Evolutionary conservation across 345 rosid species (phyloP).

Genomic region (Moricandia arvensis): DNA sequence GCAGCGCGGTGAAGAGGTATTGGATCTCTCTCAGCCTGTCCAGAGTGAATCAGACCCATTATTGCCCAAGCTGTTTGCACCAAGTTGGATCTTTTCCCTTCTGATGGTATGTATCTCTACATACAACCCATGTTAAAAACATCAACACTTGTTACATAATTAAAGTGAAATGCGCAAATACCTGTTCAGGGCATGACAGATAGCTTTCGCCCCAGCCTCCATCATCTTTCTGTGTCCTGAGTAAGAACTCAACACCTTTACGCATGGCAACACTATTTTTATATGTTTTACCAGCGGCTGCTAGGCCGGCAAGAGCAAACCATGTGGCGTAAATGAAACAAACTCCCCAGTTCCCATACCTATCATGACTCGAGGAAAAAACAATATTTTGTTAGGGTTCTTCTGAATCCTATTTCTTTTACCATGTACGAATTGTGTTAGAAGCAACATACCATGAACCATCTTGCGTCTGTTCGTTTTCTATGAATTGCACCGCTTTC

Average conservation of each 20-base stretch:
- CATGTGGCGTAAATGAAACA: constrained; percentile 51
- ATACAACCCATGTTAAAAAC: neutral
- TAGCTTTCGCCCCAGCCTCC: constrained; percentile 60
- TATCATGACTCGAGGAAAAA: constrained; percentile 1
- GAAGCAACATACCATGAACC: constrained; percentile 47
- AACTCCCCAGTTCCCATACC: constrained; percentile 51
- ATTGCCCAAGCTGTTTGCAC: constrained; percentile 39
- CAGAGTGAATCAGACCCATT: constrained; percentile 41
- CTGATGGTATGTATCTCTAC: constrained; percentile 37
- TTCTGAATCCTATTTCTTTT: neutral
- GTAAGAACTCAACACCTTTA: constrained; percentile 44
- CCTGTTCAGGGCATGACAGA: constrained; percentile 37
- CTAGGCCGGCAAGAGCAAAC: constrained; percentile 51
- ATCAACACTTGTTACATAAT: neutral
- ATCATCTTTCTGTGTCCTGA: constrained; percentile 41
- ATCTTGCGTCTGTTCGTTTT: constrained; percentile 38
- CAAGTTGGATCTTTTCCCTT: constrained; percentile 34
- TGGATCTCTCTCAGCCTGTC: constrained; percentile 60
- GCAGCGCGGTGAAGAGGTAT: constrained; percentile 61
- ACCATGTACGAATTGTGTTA: neutral
- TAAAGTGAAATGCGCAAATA: neutral
- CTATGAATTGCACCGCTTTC: constrained; percentile 40
- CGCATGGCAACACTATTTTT: constrained; percentile 34
- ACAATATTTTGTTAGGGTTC: neutral
- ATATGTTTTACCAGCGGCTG: constrained; percentile 47